Evolutionary conservation across 1,139 yeast genomes (phyloP).

Genomic region (Candida albicans): DNA sequence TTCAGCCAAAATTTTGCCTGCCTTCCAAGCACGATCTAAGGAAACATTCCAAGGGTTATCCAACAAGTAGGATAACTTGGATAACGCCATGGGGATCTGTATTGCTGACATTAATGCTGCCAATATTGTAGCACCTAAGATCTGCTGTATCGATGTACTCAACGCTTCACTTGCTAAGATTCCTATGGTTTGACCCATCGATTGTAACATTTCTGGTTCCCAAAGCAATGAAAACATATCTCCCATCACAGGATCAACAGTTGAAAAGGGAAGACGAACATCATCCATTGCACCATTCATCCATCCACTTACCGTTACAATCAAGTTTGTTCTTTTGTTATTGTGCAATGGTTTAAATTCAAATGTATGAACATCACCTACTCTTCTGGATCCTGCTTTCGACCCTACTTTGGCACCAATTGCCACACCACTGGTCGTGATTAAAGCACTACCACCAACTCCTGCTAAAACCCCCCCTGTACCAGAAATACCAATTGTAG

Average conservation of each 20-base stretch:
- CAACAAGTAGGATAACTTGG: constrained; percentile 83
- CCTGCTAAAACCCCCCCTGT: constrained; percentile 93
- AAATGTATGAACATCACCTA: constrained; percentile 91
- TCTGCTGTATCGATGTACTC: constrained; percentile 91
- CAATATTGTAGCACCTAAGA: constrained; percentile 86
- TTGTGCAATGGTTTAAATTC: constrained; percentile 92
- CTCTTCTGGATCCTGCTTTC: constrained; percentile 79
- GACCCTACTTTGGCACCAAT: constrained; percentile 90
- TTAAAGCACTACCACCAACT: constrained; percentile 93
- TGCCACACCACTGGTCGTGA: constrained; percentile 88
- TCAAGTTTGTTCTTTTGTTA: constrained; percentile 81
- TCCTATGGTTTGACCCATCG: constrained; percentile 94
- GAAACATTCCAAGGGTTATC: constrained; percentile 99
- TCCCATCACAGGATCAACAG: constrained; percentile 97
- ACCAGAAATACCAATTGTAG: constrained; percentile 92
- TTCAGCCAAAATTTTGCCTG: constrained; percentile 90
- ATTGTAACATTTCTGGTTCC: constrained; percentile 98
- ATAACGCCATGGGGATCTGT: constrained; percentile 87
- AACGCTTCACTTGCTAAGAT: constrained; percentile 93
- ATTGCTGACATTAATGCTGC: constrained; percentile 96
- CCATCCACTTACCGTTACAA: constrained; percentile 97
- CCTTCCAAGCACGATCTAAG: constrained; percentile 94
- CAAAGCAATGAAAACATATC: constrained; percentile 87
- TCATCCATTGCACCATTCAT: constrained; percentile 95
- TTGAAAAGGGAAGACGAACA: constrained; percentile 92